phyloP scores from a whole-genome alignment of 805 yeast species.

The Wickerhamiella occidentalis region DNA sequence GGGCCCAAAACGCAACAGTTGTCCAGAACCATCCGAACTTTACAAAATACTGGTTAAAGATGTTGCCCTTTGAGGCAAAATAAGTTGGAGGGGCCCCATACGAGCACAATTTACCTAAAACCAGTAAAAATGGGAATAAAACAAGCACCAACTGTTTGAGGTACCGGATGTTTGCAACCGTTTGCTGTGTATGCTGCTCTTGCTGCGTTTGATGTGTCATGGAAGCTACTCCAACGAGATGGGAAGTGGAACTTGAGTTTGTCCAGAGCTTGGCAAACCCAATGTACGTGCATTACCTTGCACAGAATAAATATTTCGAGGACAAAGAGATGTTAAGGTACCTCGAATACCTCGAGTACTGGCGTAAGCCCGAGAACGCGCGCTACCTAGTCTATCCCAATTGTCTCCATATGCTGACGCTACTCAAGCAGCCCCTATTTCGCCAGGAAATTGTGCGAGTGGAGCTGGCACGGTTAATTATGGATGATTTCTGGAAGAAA shows the following conservation, averaged over 20 bases:
- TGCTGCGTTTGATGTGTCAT: neutral
- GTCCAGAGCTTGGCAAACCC: conserved; percentile 86
- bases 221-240: conserved; percentile 33
- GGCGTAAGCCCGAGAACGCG: conserved; percentile 64
- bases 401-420: conserved; percentile 65
- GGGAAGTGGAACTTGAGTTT: conserved; percentile 88
- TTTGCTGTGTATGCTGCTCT: neutral
- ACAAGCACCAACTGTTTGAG: conserved; percentile 3
- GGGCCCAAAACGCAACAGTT: conserved; percentile 30
- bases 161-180: neutral
- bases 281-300: conserved; percentile 73
- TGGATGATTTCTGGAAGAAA: conserved; percentile 33
- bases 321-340: conserved; percentile 63
- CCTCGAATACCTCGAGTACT: conserved; percentile 69
- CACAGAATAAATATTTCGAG: conserved; percentile 68
- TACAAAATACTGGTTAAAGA: conserved; percentile 64
- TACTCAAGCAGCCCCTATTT: conserved; percentile 35
- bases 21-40: conserved; percentile 96
- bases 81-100: conserved; percentile 19
- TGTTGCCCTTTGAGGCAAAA: conserved; percentile 42
- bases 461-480: conserved; percentile 32
- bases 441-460: conserved; percentile 31
- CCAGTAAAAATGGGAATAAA: conserved; percentile 14
- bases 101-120: conserved; percentile 14
- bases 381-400: conserved; percentile 74